Base-by-base conservation (phyloP, 768 basidiomycete genomes). In the Boletus tomentosulus region DNA sequence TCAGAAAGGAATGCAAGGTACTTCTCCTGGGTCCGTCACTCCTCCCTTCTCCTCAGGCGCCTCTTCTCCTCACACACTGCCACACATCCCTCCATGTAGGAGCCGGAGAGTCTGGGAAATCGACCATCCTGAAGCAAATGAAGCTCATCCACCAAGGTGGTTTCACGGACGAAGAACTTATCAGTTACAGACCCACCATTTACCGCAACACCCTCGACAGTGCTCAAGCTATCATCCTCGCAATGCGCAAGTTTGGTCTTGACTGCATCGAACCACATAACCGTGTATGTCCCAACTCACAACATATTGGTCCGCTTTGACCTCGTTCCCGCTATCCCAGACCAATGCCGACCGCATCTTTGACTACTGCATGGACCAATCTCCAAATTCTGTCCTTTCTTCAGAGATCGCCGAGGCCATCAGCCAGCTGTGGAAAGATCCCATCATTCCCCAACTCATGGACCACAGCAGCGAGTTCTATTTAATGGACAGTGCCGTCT, bases 91-190 rank as follows among this genome's bases (percentile, higher is more conserved):
- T 19, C 19, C 19, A 19, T 19, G 19, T 61, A 95, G 94, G 95
- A 51, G 94, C 93, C 15, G 92, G 95, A 62, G 93, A 95, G 74
- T 91, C 89, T 0, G 95, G 95, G 8, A 98, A 98, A 73, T 86
- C 84, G 5, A 98, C 95, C 0, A 92, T 98, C 59, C 93, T 97
- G 34, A 98, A 98, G 68, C 95, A 98, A 71, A 97, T 98, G 94
- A 97, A 96, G 78, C 95, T 98, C 54, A 94, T 98, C 47, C 90
- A 98, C 69, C 90, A 96, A 69, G 85, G 86, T 57, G 95, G 95
- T 12, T 98, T 92, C 72, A 82, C 85, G 2, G 71, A 73, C 7
- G 80, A 87, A 0, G 93, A 97, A 69, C 82, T 92, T 28, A 76
- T 85, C 55, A 78, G 82, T 4, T 96, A 83, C 74, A 78, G 87